Conservation (phyloP, 768 basidiomycete species). For the Leccinellum luteum region DNA sequence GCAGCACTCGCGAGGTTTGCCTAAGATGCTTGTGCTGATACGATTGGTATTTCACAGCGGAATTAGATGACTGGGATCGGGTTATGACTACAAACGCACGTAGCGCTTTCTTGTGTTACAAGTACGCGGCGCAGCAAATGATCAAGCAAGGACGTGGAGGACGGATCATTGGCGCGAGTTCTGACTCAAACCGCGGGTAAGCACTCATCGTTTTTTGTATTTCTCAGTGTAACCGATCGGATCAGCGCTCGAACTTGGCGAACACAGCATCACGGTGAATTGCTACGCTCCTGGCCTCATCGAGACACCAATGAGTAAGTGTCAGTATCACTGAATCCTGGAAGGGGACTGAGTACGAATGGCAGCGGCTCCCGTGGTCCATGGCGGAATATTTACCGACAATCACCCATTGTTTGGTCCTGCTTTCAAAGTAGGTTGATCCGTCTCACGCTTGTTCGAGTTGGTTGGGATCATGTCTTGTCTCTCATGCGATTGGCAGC, state of each 20-base stretch:
- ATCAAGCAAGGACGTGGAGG: constrained; percentile 50
- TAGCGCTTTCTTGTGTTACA: constrained; percentile 61
- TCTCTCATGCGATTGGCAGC: neutral
- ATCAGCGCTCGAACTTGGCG: neutral
- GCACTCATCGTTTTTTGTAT: neutral
- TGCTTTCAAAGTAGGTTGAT: neutral
- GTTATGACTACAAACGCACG: constrained; percentile 49
- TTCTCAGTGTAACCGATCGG: neutral
- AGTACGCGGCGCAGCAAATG: constrained; percentile 64
- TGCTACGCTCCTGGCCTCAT: neutral
- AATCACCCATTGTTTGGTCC: neutral
- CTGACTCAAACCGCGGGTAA: constrained; percentile 42
- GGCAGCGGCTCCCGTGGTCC: too few species aligned
- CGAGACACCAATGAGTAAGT: neutral
- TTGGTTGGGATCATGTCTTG: neutral
- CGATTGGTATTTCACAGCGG: constrained; percentile 21
- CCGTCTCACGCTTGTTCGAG: neutral
- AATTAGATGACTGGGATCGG: constrained; percentile 39
- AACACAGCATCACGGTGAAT: neutral
- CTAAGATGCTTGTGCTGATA: neutral
- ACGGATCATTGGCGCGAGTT: constrained; percentile 48
- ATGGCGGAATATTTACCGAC: too few species aligned
- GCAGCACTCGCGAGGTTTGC: neutral
- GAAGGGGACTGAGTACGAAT: too few species aligned
- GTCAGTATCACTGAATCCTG: neutral